These are phyloP conservation scores for Pyrenophora seminiperda DNA, from an alignment of 2,329 filamentous ascomycete species.

Conservation along the genomic window DNA sequence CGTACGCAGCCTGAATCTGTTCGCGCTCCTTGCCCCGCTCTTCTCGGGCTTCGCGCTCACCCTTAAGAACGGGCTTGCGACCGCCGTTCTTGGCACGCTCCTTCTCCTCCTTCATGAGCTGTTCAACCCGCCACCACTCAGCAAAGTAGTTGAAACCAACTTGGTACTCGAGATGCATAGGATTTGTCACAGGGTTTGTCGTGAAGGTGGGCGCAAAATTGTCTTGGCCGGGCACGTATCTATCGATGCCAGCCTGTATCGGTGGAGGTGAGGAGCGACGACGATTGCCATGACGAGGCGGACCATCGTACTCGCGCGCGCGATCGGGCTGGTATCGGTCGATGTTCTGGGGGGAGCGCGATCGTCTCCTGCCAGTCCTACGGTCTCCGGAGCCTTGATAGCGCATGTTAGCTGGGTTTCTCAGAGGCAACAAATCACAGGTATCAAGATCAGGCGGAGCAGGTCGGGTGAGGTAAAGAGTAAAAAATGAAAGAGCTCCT, in stretches of 20 bases:
- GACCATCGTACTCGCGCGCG: slow-evolving; percentile 69
- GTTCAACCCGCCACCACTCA: slow-evolving; percentile 84
- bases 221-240: slow-evolving; percentile 80
- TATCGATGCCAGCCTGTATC: slow-evolving; percentile 73
- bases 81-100: slow-evolving; percentile 73
- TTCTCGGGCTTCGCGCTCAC: slow-evolving; percentile 69
- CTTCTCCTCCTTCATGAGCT: slow-evolving; percentile 81
- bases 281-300: slow-evolving; percentile 64
- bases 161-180: slow-evolving; percentile 74
- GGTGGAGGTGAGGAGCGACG: slow-evolving; percentile 65
- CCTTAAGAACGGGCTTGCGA: slow-evolving; percentile 67
- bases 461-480: background rate
- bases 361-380: slow-evolving; percentile 57
- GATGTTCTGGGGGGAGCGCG: slow-evolving; percentile 71
- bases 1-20: slow-evolving; percentile 73
- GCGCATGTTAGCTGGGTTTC: slow-evolving; percentile 6
- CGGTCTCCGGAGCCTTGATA: slow-evolving; percentile 36
- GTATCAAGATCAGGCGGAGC: background rate
- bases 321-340: slow-evolving; percentile 80
- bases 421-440: background rate
- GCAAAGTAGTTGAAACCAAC: slow-evolving; percentile 86
- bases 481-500: background rate
- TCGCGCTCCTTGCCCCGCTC: slow-evolving; percentile 79
- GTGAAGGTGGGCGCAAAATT: slow-evolving; percentile 56
- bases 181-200: slow-evolving; percentile 73